Evolutionary conservation across 306 rosid species (phyloP), one percentile per base, ranked within the genome.

Genomic region (Gillenia trifoliata): DNA sequence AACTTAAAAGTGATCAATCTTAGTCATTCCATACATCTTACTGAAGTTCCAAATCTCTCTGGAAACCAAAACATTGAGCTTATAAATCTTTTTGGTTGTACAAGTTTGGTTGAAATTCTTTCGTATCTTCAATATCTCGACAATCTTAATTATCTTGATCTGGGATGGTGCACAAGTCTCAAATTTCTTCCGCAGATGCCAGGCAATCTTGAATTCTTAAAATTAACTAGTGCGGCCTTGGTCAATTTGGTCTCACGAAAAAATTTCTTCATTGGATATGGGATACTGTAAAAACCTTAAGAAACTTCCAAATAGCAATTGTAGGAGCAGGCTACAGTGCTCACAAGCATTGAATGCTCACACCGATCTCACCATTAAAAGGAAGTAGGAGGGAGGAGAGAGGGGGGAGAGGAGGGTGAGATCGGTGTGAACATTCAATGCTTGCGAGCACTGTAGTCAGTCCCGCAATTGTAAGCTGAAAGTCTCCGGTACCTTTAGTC

Each of bases 41-140:
- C 34, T 28, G 23, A 54, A 63, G 20, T 75, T 16, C 78, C 78
- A 52, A 1, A 75, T 75, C 26, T 75, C 29, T 65, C 78, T 23
- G 0, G 0, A 17, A 26, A 65, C 33, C n/a, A 0, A 5, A 11
- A 22, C 0, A 34, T 75, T 36, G 13, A 65, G 11, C 8, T 1
- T 3, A 28, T 60, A 25, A 0, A 60, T 60, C n/a, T 59, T 1
- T 0, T 0, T 0, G 0, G 4, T 0, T 59, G 64, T 59, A 0
- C 9, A 5, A 75, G 29, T 23, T 36, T 65, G 72, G 13, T 22
- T 22, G 29, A 17, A 1, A 50, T 65, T 52, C 78, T 28, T 65
- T 25, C 78, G 6, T 65, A 28, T 28, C 11, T 60, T 13, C 34
- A 28, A 60, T 5, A 1, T 26, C 34, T 66, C 5, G 12, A 6